A percentile compares a stretch with the other conserved stretches of the same genome.
Conservation (phyloP, 495 filamentous ascomycete genomes). For the Terfezia boudieri region DNA sequence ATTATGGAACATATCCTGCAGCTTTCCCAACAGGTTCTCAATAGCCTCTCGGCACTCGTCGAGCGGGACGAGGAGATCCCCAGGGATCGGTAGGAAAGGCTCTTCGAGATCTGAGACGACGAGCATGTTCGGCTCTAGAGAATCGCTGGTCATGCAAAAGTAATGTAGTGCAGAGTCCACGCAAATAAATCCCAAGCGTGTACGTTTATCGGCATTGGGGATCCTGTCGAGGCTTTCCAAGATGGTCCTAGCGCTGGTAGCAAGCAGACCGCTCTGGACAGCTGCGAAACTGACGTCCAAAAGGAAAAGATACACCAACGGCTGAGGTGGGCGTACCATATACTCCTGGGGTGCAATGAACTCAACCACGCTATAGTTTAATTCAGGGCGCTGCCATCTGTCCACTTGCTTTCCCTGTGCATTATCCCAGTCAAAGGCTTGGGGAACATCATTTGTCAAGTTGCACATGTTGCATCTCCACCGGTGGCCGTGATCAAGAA, state of each 20-base stretch:
- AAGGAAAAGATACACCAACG: slow-evolving; percentile 91
- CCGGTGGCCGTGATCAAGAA: slow-evolving; percentile 88
- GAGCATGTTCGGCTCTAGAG: slow-evolving; percentile 66
- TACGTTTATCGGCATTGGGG: slow-evolving; percentile 85
- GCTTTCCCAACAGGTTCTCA: slow-evolving; percentile 69
- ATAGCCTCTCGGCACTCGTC: slow-evolving; percentile 76
- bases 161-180: slow-evolving; percentile 92
- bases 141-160: slow-evolving; percentile 78
- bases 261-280: slow-evolving; percentile 79
- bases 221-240: slow-evolving; percentile 89
- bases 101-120: slow-evolving; percentile 93
- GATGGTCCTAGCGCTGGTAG: slow-evolving; percentile 82
- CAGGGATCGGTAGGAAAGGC: slow-evolving; percentile 84
- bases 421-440: slow-evolving; percentile 96
- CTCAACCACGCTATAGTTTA: slow-evolving; percentile 87
- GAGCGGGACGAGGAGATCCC: slow-evolving; percentile 77
- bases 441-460: slow-evolving; percentile 91
- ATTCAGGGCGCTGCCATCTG: slow-evolving; percentile 66
- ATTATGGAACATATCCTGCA: slow-evolving; percentile 91
- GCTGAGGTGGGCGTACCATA: slow-evolving; percentile 95
- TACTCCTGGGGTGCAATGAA: slow-evolving; percentile 98
- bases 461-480: slow-evolving; percentile 99
- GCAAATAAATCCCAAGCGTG: slow-evolving; percentile 80
- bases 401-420: slow-evolving; percentile 74
- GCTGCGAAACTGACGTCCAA: slow-evolving; percentile 90